Evolutionary conservation across 805 yeast species (phyloP), one percentile per base, ranked within the genome.

Genomic region (Scheffersomyces amazonensis): DNA sequence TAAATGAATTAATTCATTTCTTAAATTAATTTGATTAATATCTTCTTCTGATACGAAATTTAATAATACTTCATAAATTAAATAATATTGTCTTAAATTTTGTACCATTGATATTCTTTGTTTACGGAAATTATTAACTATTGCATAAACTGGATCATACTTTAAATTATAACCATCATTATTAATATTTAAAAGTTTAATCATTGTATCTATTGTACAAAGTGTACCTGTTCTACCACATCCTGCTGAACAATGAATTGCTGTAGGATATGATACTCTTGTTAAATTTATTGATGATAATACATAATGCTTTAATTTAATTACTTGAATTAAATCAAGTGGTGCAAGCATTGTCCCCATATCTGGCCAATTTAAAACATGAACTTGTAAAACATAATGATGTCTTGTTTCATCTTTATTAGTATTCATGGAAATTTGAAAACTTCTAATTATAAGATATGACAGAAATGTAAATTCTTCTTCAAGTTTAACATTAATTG

Each of bases 191-290:
- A 49, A 44, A 6, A 51, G 37, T 31, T 49, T 55, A 28, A 58
- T 48, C 20, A 68, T 45, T 11, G 69, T 53, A 47, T 69, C 73
- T 18, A 65, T 48, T 12, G 69, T 54, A 32, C 65, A 60, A 31
- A 66, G 62, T 1, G 96, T 86, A 2, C 99, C 99, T 0, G 98
- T 88, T 41, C 99, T 70, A 15, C 99, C 99, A 54, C 96, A 89
- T 0, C 99, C 99, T 1, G 98, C 98, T 5, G 96, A 87, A 55
- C 99, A 91, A 61, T 91, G 98, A 18, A 85, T 86, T 32, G 88
- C 56, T 5, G 81, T 72, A 16, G 93, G 91, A 0, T 73, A 48
- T 13, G 16, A 36, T 11, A 32, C 34, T 6, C 21, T 35, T 5
- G 15, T 23, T 27, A 32, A 28, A 11, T 32, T 34, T 10, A 40